Evolutionary conservation across 2,329 filamentous ascomycete species (phyloP), one percentile per base, ranked within the genome.

Genomic region (Ophiostoma tasmaniense): DNA sequence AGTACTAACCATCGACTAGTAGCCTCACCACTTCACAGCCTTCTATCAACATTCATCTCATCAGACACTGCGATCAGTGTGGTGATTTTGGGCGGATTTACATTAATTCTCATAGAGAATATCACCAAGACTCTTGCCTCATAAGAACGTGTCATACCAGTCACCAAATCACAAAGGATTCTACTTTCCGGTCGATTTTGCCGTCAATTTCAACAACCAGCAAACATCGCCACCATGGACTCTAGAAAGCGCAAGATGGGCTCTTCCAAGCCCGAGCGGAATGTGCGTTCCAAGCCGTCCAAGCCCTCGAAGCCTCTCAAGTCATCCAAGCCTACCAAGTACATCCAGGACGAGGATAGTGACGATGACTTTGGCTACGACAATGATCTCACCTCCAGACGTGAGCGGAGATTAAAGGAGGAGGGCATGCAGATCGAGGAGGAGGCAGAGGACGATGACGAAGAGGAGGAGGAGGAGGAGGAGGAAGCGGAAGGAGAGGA

Each of bases 211-310:
- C 28, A 8, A 28, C 52, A 13, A 25, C 6, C 52, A 28, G n/a
- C 55, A 61, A 52, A 28, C 14, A 10, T 13, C 50, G 17, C 30
- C 14, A 37, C 30, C 14, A 80, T 81, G 80, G 72, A 77, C 0
- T 71, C 76, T 0, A 79, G 79, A 70, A 79, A 80, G 72, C 79
- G 84, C 55, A 84, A 82, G 73, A 67, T 28, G 2, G 76, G 78
- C 1, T 74, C 76, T 0, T 55, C 75, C 7, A 78, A 76, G 13
- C 74, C 82, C 1, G 78, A 81, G 70, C 77, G 81, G 69, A 78
- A 81, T 59, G 82, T 84, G 1, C 79, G 80, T 45, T 45, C 42
- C 20, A 45, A 45, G 39, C 39, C 39, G 17, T 45, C 39, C 39
- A 45, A 45, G 39, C 6, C 14, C 8, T 39, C 37, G 11, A 42